Evolutionary conservation across 805 yeast species (phyloP), one percentile per base, ranked within the genome.

Genomic region (Saccharomycopsis fodiens): DNA sequence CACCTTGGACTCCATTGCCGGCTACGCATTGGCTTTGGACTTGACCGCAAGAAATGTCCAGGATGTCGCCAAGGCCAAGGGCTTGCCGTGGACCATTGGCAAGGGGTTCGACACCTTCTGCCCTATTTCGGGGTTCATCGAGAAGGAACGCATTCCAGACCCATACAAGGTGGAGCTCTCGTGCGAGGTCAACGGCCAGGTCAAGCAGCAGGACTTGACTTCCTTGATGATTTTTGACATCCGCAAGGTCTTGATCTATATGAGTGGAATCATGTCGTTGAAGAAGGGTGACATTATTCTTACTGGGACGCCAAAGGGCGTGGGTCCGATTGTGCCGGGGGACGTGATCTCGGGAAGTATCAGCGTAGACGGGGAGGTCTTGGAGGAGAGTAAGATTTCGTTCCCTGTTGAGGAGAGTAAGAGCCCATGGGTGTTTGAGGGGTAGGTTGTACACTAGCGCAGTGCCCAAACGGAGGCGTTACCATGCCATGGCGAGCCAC

Each of bases 261-360:
- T 89, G 78, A 83, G 95, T 3, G 65, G 79, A n/a, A 79, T 86
- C 56, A 91, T 91, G 91, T 86, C 97, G 3, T 69, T 93, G 47
- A 79, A 89, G 56, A 80, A 85, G 44, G 96, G 96, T 25, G 98
- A 93, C 59, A 72, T 93, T 52, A 79, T 93, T 48, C 70, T 93
- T 42, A 93, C 98, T 1, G 98, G 98, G 15, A 93, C 98, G 1
- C 98, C 98, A 39, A 86, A 88, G 62, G 98, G 98, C 15, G 98
- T 93, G n/a, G 96, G 97, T 6, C 67, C 73, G 21, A 66, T 89
- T 29, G 62, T 62, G 4, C 85, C 95, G 0, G 97, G 97, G 7
- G 97, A 93, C 59, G 58, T 61, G 21, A 68, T 93, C 22, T 69
- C 70, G 39, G 95, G 94, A 4, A 73, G 75, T 52, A 63, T 87